Evolutionary conservation across 2,329 filamentous ascomycete species (phyloP).

Genomic region (Fusarium tupiense): DNA sequence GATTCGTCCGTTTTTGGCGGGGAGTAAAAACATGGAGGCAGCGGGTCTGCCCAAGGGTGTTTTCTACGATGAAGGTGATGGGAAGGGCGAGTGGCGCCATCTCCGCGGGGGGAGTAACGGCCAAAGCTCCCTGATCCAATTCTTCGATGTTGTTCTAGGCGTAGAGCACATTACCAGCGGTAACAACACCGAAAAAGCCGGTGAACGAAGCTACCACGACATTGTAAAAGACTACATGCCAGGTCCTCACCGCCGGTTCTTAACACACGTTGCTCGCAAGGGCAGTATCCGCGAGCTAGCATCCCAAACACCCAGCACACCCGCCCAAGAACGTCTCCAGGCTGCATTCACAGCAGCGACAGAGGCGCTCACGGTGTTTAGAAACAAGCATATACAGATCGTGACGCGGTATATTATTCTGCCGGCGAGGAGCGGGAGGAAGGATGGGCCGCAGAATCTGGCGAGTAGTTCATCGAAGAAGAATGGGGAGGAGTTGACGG

Average conservation of each 20-base stretch:
- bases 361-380: slow-evolving; percentile 77
- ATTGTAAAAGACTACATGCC: slow-evolving; percentile 94
- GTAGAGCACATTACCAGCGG: slow-evolving; percentile 73
- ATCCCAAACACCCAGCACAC: slow-evolving; percentile 61
- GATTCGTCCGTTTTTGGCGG: slow-evolving; percentile 88
- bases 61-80: slow-evolving; percentile 80
- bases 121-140: slow-evolving; percentile 91
- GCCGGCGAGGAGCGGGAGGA: slow-evolving; percentile 64
- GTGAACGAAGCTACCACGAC: slow-evolving; percentile 57
- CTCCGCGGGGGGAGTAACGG: slow-evolving; percentile 93
- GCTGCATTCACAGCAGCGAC: slow-evolving; percentile 75
- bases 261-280: slow-evolving; percentile 74
- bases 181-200: slow-evolving; percentile 38
- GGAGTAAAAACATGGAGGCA: slow-evolving; percentile 90
- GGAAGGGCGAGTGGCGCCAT: slow-evolving; percentile 74
- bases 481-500: slow-evolving; percentile 67
- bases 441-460: slow-evolving; percentile 51
- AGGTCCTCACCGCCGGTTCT: slow-evolving; percentile 80
- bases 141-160: slow-evolving; percentile 88
- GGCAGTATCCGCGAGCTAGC: slow-evolving; percentile 80
- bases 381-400: slow-evolving; percentile 89
- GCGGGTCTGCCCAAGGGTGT: slow-evolving; percentile 86
- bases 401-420: slow-evolving; percentile 91
- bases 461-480: slow-evolving; percentile 56
- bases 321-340: slow-evolving; percentile 56